phyloP scores from a whole-genome alignment of 2,329 filamentous ascomycete species.

The Colletotrichum spinosum region DNA sequence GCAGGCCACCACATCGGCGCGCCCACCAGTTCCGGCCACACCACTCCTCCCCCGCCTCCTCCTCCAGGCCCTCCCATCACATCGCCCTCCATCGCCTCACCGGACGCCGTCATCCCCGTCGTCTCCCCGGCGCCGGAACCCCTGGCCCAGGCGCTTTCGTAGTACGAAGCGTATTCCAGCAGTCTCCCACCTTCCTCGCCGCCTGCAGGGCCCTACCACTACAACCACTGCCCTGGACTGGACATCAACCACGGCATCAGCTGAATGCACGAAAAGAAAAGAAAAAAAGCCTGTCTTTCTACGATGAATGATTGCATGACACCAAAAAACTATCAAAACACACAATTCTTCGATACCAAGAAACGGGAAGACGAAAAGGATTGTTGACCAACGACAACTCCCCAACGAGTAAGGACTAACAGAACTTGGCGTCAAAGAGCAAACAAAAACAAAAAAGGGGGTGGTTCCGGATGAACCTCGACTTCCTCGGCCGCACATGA shows the following conservation, averaged over 20 bases:
- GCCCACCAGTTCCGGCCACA: conserved; percentile 33
- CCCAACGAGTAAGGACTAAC: too few species aligned
- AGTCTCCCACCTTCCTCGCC: not conserved
- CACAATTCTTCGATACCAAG: conserved; percentile 8
- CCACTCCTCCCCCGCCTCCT: conserved; percentile 24
- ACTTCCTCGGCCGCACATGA: too few species aligned
- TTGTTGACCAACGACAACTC: conserved; percentile 8
- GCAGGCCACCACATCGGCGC: conserved; percentile 26
- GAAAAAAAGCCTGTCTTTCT: not conserved
- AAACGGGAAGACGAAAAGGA: not conserved
- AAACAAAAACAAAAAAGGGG: not conserved
- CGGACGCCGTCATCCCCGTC: too few species aligned
- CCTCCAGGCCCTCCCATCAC: conserved; percentile 13
- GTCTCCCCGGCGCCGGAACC: not conserved
- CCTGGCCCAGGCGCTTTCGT: conserved; percentile 10
- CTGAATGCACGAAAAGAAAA: not conserved
- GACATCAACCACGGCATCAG: not conserved
- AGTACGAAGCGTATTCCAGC: conserved; percentile 1
- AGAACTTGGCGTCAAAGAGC: too few species aligned
- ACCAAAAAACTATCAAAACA: conserved; percentile 7
- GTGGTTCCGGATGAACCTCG: too few species aligned
- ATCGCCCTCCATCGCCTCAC: conserved; percentile 6
- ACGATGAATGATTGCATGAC: conserved; percentile 30
- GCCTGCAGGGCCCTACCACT: too few species aligned
- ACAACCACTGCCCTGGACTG: too few species aligned